Evolutionary conservation across 2,329 filamentous ascomycete genomes (phyloP).

Genomic region (Microdochium bolleyi): DNA sequence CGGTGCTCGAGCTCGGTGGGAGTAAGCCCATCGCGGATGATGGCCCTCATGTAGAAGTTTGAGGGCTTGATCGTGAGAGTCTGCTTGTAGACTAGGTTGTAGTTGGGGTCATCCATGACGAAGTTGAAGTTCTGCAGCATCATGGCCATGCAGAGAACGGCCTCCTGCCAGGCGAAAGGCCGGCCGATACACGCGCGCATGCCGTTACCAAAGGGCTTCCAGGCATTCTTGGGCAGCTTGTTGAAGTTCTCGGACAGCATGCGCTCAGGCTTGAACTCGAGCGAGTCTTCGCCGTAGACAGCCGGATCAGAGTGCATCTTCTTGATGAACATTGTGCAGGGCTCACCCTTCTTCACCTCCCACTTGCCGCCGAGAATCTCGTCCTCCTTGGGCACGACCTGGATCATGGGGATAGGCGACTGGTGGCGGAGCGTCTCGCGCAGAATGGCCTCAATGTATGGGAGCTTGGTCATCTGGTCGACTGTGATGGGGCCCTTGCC

Average conservation of each 20-base stretch:
- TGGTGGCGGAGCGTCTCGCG: constrained; percentile 58
- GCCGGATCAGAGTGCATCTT: constrained; percentile 53
- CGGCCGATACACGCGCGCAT: constrained; percentile 64
- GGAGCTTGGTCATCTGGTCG: constrained; percentile 55
- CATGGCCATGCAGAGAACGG: constrained; percentile 47
- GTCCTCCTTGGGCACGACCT: constrained; percentile 44
- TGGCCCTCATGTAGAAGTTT: constrained; percentile 43
- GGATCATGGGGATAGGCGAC: constrained; percentile 51
- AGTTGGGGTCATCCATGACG: constrained; percentile 45
- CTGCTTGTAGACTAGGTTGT: constrained; percentile 35
- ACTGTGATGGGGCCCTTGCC: constrained; percentile 48
- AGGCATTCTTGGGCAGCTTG: constrained; percentile 52
- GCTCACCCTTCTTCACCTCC: constrained; percentile 41
- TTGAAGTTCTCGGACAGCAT: constrained; percentile 65
- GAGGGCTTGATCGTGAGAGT: constrained; percentile 43
- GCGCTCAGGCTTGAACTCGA: constrained; percentile 61
- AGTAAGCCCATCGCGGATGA: constrained; percentile 34
- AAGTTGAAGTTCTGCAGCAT: constrained; percentile 57
- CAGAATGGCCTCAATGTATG: constrained; percentile 57
- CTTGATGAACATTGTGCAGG: constrained; percentile 39
- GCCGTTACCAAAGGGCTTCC: constrained; percentile 72
- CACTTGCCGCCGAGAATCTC: constrained; percentile 55
- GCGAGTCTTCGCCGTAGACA: constrained; percentile 58
- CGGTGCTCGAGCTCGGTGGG: constrained; percentile 37
- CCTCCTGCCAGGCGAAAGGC: constrained; percentile 69